Evolutionary conservation across 305 asterid genomes (phyloP).

Genomic region (Petunia hybrid): DNA sequence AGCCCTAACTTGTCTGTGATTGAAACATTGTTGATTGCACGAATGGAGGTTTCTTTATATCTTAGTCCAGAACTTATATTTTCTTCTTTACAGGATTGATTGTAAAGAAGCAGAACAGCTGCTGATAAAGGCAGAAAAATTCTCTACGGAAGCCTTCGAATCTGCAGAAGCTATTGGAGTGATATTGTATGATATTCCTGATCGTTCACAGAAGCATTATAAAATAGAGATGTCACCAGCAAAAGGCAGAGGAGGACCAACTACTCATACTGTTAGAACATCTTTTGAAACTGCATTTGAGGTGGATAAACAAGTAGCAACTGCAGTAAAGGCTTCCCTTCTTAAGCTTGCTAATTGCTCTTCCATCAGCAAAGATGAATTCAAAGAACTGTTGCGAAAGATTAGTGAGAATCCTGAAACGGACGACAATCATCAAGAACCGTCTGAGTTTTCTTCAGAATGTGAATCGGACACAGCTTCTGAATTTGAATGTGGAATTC

Average conservation of each 20-base stretch:
- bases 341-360: conserved; percentile 78
- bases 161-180: conserved; percentile 81
- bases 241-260: conserved; percentile 50
- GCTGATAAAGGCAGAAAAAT: conserved; percentile 60
- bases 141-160: conserved; percentile 80
- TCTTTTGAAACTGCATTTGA: conserved; percentile 89
- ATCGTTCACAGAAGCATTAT: conserved; percentile 55
- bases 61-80: background rate
- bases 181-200: conserved; percentile 70
- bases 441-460: conserved; percentile 52
- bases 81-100: conserved; percentile 62
- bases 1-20: background rate
- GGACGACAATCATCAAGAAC: conserved; percentile 48
- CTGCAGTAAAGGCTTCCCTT: conserved; percentile 81
- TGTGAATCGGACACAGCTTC: conserved; percentile 62
- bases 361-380: conserved; percentile 70
- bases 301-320: conserved; percentile 93
- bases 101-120: conserved; percentile 78
- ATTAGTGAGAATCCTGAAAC: conserved; percentile 83
- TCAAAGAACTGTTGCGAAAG: conserved; percentile 72
- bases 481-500: conserved; percentile 43
- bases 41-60: background rate
- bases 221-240: conserved; percentile 57
- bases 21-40: background rate
- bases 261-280: conserved; percentile 70